These are phyloP conservation scores for Fragosphaeria purpurea DNA, from an alignment of 2,329 filamentous ascomycete genomes.

Conservation along the genomic window DNA sequence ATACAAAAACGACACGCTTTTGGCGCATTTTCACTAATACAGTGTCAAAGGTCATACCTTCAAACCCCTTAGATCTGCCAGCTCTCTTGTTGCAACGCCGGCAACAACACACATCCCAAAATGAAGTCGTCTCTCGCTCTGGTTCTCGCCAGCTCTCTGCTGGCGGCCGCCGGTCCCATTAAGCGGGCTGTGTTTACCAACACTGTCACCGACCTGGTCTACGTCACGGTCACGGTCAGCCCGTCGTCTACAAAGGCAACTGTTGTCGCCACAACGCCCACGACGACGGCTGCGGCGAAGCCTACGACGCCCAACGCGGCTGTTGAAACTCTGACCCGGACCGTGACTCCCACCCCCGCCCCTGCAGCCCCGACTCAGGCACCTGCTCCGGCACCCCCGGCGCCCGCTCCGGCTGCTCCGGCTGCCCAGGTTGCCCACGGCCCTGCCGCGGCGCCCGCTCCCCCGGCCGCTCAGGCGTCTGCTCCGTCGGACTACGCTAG, in stretches of 20 bases:
- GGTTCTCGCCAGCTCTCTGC: slow-evolving; percentile 32
- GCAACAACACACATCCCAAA: slow-evolving; percentile 16
- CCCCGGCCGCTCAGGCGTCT: slow-evolving; percentile 8
- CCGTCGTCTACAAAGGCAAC: neutral
- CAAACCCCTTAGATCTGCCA: too few species aligned
- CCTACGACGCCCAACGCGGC: slow-evolving; percentile 10
- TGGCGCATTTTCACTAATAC: too few species aligned
- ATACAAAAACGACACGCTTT: too few species aligned
- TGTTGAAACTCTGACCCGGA: neutral
- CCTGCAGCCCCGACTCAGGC: neutral
- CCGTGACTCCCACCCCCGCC: slow-evolving; percentile 1
- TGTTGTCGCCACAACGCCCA: neutral
- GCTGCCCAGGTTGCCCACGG: neutral
- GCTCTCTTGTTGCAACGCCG: too few species aligned
- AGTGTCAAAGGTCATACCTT: too few species aligned
- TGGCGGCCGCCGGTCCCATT: slow-evolving; percentile 36
- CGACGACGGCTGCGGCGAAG: neutral
- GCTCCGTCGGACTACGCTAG: slow-evolving; percentile 20
- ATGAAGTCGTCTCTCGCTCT: slow-evolving; percentile 43
- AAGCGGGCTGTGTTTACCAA: slow-evolving; percentile 31
- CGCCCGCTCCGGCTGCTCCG: neutral
- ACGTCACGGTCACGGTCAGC: slow-evolving; percentile 34
- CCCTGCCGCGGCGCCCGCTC: neutral
- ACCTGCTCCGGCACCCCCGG: neutral
- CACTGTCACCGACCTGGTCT: slow-evolving; percentile 31